These are phyloP conservation scores for Abrus pulchellus DNA, from an alignment of 306 rosid genomes.

Conservation along the genomic window DNA sequence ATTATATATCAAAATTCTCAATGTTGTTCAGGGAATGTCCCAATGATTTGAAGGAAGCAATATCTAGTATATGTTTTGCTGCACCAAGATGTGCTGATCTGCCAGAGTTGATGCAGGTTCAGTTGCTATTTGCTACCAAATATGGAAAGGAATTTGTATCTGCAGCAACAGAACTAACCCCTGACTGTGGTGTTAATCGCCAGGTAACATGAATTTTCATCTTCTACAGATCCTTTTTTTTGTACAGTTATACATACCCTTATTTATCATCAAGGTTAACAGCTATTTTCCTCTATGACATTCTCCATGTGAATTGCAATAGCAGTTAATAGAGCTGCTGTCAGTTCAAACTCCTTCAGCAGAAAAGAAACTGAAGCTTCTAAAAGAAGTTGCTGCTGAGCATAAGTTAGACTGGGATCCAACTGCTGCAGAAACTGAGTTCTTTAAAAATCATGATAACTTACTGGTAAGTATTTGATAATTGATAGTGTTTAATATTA, in stretches of 20 bases:
- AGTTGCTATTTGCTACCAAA: slow-evolving; percentile 75
- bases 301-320: slow-evolving; percentile 43
- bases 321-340: slow-evolving; percentile 84
- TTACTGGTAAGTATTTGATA: slow-evolving; percentile 63
- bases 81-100: slow-evolving; percentile 95
- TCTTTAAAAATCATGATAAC: slow-evolving; percentile 78
- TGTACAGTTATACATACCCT: background rate
- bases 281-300: slow-evolving; percentile 24
- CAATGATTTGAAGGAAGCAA: slow-evolving; percentile 92
- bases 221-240: background rate
- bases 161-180: slow-evolving; percentile 83
- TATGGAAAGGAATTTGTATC: slow-evolving; percentile 85
- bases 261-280: background rate
- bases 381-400: slow-evolving; percentile 91
- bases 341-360: slow-evolving; percentile 89
- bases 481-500: background rate
- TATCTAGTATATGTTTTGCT: slow-evolving; percentile 90
- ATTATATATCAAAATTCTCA: slow-evolving; percentile 24
- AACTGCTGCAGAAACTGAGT: slow-evolving; percentile 78
- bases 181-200: slow-evolving; percentile 91
- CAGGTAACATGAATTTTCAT: slow-evolving; percentile 68
- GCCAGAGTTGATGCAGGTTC: slow-evolving; percentile 92
- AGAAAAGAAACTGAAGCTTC: slow-evolving; percentile 81
- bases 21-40: slow-evolving; percentile 79
- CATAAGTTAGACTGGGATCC: slow-evolving; percentile 94